Evolutionary conservation across 2,329 filamentous ascomycete genomes (phyloP), one percentile per base, ranked within the genome.

Genomic region (Drechslera avenae): DNA sequence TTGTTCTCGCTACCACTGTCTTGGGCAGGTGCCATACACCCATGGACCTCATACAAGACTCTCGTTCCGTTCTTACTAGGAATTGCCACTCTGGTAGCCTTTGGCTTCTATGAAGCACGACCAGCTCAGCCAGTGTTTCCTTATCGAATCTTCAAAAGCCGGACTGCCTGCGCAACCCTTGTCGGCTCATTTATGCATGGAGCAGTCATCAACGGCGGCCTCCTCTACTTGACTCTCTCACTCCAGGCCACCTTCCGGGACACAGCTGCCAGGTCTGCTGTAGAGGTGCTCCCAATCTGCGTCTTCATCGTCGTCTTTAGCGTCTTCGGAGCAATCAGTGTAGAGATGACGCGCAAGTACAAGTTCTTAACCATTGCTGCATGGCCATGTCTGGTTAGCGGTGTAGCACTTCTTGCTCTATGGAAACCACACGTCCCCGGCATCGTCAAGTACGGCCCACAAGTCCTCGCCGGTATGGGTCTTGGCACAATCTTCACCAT

Each of bases 41-140:
- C 79, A 0, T 83, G 81, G 86, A 62, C 69, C 28, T 83, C 79
- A 2, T 86, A 81, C 77, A 76, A 78, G 2, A 86, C 83, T 0
- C 69, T 89, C 2, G 76, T 86, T 0, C 86, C 86, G 0, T 69
- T 89, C 8, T 62, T 83, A 3, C 18, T 87, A 5, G 85, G 86
- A 1, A 59, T 73, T 1, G 64, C 72, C 1, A 77, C 81, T 0
- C 64, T 88, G 1, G 57, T 79, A 76, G 65, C 2, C 67, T 66
- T 17, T 84, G 84, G 58, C 71, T 75, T 14, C 68, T 80, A 32
- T 86, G 81, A 64, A 83, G 86, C 66, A 69, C 73, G 10, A 73
- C 71, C 46, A 60, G 77, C 18, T 75, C 80, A 83, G 42, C 83
- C 83, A 0, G 73, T 81, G 14, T 74, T 80, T 44, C 67, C 71